A percentile compares a stretch with the other conserved stretches of the same genome.
phyloP scores from a whole-genome alignment of 345 rosid species.

The Isatis tinctoria region DNA sequence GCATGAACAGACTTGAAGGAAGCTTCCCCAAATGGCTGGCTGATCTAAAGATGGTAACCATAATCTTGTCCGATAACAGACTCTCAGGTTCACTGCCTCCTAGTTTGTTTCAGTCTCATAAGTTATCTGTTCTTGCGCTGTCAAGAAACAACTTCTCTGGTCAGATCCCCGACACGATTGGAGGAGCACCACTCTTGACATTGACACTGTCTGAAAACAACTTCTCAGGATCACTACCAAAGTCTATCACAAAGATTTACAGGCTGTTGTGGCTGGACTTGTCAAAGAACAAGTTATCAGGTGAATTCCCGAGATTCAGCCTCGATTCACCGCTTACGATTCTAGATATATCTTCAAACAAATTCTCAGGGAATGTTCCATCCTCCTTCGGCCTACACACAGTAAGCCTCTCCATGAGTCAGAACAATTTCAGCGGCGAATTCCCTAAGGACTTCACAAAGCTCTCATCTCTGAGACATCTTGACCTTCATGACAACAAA shows the following conservation, averaged over 20 bases:
- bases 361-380: constrained; percentile 32
- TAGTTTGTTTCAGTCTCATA: constrained; percentile 30
- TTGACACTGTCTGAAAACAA: constrained; percentile 27
- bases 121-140: constrained; percentile 24
- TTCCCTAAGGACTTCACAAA: constrained; percentile 21
- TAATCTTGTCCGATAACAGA: constrained; percentile 39
- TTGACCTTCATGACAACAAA: constrained; percentile 41
- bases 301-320: too few relatives aligned
- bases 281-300: too few relatives aligned
- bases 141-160: constrained; percentile 45
- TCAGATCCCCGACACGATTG: constrained; percentile 35
- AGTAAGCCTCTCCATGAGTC: neutral
- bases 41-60: constrained; percentile 21
- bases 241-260: too few relatives aligned
- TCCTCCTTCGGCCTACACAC: neutral
- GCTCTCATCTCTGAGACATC: constrained; percentile 12
- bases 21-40: constrained; percentile 38
- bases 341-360: constrained; percentile 23
- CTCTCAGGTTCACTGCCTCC: constrained; percentile 42
- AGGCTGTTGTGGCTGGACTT: too few relatives aligned
- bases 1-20: constrained; percentile 42
- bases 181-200: constrained; percentile 1
- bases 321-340: too few relatives aligned
- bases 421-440: constrained; percentile 24
- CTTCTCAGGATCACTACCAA: constrained; percentile 34